A percentile compares a stretch with the other conserved stretches of the same genome.
phyloP scores from a whole-genome alignment of 2,329 filamentous ascomycete genomes.

The Triangularia setosa region DNA sequence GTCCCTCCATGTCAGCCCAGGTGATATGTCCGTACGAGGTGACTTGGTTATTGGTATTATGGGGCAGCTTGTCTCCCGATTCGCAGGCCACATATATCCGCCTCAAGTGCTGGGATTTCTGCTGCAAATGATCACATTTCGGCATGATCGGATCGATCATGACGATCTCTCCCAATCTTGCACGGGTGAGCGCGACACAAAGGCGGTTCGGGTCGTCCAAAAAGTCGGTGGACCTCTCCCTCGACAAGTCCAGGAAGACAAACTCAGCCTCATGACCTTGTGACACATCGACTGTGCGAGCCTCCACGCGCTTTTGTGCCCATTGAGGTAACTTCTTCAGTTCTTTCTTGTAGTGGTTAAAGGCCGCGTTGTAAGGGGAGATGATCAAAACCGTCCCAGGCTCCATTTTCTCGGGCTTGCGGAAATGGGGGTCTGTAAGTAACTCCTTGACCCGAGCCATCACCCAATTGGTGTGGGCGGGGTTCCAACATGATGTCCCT shows the following conservation, averaged over 20 bases:
- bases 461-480: background rate
- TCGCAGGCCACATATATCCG: background rate
- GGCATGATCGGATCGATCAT: slow-evolving; percentile 40
- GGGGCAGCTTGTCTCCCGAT: background rate
- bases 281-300: slow-evolving; percentile 42
- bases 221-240: slow-evolving; percentile 37
- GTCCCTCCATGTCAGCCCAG: background rate
- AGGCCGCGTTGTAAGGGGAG: slow-evolving; percentile 40
- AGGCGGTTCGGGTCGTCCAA: slow-evolving; percentile 43
- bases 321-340: slow-evolving; percentile 25
- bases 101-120: background rate
- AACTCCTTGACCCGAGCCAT: background rate
- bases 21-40: slow-evolving; percentile 2
- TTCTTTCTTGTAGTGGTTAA: slow-evolving; percentile 33
- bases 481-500: background rate
- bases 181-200: slow-evolving; percentile 44
- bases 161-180: slow-evolving; percentile 43
- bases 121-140: background rate
- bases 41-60: too few species aligned
- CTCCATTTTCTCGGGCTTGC: slow-evolving; percentile 19
- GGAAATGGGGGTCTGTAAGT: background rate
- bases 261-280: slow-evolving; percentile 48
- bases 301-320: slow-evolving; percentile 33
- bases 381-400: slow-evolving; percentile 42
- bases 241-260: slow-evolving; percentile 45